Evolutionary conservation across 306 rosid species (phyloP).

Genomic region (Quercus cerris): DNA sequence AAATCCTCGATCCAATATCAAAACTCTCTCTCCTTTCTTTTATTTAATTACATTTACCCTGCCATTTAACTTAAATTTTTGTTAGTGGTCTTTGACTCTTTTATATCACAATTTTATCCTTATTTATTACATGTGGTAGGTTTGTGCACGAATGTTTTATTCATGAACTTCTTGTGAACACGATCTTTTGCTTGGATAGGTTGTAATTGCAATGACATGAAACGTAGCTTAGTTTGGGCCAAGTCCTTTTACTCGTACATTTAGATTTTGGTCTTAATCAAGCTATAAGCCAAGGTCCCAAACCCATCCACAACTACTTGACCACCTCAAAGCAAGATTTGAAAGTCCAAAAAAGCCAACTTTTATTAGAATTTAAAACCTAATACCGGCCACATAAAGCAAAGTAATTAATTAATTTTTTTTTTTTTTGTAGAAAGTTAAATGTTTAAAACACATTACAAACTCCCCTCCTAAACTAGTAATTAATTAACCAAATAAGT

Average conservation of each 20-base stretch:
- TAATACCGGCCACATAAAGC: neutral
- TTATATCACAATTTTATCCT: no score
- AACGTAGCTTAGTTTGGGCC: neutral
- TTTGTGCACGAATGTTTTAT: neutral
- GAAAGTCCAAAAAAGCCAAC: constrained; percentile 4
- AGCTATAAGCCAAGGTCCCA: no score
- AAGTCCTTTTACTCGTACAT: neutral
- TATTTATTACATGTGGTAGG: neutral
- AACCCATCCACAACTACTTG: neutral
- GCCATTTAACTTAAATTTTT: no score
- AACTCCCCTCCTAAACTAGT: no score
- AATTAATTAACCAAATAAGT: neutral
- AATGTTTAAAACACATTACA: no score
- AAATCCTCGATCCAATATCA: no score
- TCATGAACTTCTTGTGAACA: neutral
- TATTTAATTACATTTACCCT: no score
- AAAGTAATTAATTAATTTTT: neutral
- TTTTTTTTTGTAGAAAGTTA: no score
- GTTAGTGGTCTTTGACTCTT: no score
- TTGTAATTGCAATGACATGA: no score
- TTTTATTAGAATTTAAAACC: neutral
- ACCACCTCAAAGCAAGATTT: neutral
- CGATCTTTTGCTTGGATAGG: neutral
- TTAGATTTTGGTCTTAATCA: neutral
- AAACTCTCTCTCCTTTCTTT: no score